Evolutionary conservation across 78 protist species (phyloP).

Genomic region (Ministeria vibrans): DNA sequence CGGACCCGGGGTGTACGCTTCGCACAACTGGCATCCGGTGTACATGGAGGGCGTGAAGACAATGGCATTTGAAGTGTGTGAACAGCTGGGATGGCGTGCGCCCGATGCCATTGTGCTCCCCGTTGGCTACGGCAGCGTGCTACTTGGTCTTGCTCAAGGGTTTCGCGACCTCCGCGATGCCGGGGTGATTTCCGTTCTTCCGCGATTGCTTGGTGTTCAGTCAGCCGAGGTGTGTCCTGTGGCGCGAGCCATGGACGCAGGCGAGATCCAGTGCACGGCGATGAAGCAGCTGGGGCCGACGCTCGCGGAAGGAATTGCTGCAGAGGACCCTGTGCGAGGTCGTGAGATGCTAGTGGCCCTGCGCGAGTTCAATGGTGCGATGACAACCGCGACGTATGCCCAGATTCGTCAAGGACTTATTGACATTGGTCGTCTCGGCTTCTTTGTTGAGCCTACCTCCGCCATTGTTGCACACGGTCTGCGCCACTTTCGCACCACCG

Average conservation of each 20-base stretch:
- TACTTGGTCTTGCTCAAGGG: neutral
- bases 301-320: neutral
- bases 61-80: constrained; percentile 12
- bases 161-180: constrained; percentile 2
- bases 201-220: neutral
- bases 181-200: neutral
- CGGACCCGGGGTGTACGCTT: neutral
- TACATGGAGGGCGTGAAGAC: constrained; percentile 17
- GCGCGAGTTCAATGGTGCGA: too few species aligned
- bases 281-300: neutral
- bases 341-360: too few species aligned
- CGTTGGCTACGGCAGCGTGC: neutral
- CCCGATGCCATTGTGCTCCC: constrained; percentile 10
- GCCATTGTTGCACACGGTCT: too few species aligned
- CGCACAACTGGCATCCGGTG: constrained; percentile 15
- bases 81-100: constrained; percentile 13
- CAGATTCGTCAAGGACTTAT: too few species aligned
- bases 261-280: neutral
- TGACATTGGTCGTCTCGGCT: too few species aligned
- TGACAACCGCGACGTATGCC: too few species aligned
- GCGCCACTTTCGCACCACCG: too few species aligned
- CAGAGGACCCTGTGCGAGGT: too few species aligned
- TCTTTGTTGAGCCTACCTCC: too few species aligned
- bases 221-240: neutral
- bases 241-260: neutral